Evolutionary conservation across 2,329 filamentous ascomycete genomes (phyloP).

Genomic region (Fusarium lateritium): DNA sequence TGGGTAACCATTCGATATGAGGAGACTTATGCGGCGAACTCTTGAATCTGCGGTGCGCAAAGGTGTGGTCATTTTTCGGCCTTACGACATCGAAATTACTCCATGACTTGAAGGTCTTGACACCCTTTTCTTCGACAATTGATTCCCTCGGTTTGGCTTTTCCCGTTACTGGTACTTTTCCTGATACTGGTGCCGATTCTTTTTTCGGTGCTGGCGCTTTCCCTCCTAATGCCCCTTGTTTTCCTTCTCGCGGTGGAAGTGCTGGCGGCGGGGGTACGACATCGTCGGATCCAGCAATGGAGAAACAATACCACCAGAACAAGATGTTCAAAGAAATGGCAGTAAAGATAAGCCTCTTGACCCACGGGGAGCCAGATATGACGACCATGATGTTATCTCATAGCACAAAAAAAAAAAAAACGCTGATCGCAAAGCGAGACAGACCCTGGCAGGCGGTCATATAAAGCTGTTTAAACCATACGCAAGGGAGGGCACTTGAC

Average conservation of each 20-base stretch:
- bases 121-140: conserved; percentile 5
- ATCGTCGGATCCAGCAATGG: conserved; percentile 3
- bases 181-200: too few species aligned
- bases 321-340: conserved; percentile 21
- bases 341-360: conserved; percentile 20
- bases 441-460: conserved; percentile 5
- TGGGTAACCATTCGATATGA: conserved; percentile 34
- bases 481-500: conserved; percentile 31
- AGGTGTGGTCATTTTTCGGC: conserved; percentile 27
- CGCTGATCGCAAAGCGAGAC: conserved; percentile 15
- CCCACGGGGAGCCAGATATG: conserved; percentile 38
- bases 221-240: neutral
- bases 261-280: neutral
- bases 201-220: neutral
- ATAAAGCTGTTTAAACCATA: conserved; percentile 23
- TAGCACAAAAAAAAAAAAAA: neutral
- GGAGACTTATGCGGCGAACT: conserved; percentile 46
- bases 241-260: neutral
- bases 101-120: conserved; percentile 35
- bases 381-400: conserved; percentile 27
- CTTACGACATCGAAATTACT: conserved; percentile 39
- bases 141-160: neutral
- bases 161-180: neutral
- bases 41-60: conserved; percentile 45
- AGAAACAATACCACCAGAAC: conserved; percentile 30